Conservation (phyloP, 2,329 filamentous ascomycete genomes). For the Thielaviopsis musarum region DNA sequence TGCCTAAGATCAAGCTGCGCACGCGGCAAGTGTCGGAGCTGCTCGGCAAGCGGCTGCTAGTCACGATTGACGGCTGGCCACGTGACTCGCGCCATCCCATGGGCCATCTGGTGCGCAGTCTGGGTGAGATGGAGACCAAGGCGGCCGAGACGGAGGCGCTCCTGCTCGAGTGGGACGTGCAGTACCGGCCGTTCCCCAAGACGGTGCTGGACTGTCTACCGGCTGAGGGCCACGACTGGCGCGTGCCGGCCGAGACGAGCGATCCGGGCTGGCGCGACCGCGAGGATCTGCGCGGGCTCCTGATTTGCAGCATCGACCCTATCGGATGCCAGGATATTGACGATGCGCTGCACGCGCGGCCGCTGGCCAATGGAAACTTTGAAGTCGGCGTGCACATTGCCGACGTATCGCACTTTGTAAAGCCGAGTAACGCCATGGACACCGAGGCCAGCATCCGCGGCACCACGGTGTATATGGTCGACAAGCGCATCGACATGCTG, state of each 20-base stretch:
- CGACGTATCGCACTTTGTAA: conserved; percentile 98
- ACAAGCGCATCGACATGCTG: conserved; percentile 99
- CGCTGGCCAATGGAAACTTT: conserved; percentile 78
- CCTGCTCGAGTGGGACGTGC: conserved; percentile 87
- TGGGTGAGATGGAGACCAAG: conserved; percentile 90
- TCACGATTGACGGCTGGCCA: conserved; percentile 92
- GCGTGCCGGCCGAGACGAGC: conserved; percentile 60
- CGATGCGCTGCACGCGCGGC: conserved; percentile 78
- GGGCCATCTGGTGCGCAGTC: conserved; percentile 82
- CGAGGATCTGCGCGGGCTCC: conserved; percentile 64
- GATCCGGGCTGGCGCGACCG: conserved; percentile 79
- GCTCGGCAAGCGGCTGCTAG: conserved; percentile 76
- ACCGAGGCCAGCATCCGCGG: conserved; percentile 83
- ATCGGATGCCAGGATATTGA: conserved; percentile 96
- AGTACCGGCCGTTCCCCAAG: conserved; percentile 93
- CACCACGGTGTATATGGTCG: conserved; percentile 92
- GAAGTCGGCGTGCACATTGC: conserved; percentile 97
- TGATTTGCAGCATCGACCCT: conserved; percentile 96
- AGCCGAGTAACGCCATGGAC: conserved; percentile 94
- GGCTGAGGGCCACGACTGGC: conserved; percentile 83
- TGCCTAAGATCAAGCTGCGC: conserved; percentile 86
- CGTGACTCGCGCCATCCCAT: conserved; percentile 81
- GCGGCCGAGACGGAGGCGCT: conserved; percentile 94
- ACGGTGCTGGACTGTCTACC: conserved; percentile 88
- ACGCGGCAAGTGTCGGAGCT: conserved; percentile 82